Evolutionary conservation across 306 rosid species (phyloP).

Genomic region (Corylus americana): DNA sequence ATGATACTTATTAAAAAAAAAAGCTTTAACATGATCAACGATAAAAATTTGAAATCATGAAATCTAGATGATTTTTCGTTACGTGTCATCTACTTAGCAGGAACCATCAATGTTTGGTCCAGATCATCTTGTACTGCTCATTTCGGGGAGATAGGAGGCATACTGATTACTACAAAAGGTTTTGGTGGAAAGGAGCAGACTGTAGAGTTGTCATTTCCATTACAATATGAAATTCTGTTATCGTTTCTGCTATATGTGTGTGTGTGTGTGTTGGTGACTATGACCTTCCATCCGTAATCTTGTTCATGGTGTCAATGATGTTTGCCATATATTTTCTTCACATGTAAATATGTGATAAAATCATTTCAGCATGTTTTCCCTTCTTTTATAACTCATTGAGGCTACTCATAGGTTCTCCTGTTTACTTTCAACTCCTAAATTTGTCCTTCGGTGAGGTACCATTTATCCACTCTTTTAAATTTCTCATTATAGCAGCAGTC

Average conservation of each 20-base stretch:
- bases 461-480: neutral
- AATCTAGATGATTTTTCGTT: neutral
- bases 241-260: neutral
- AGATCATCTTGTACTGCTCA: neutral
- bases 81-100: neutral
- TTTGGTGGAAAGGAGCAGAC: neutral
- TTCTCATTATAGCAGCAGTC: neutral
- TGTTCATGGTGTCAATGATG: neutral
- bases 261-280: neutral
- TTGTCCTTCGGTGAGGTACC: too few species aligned
- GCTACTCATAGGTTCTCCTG: neutral
- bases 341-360: neutral
- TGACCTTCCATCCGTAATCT: neutral
- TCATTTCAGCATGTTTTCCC: neutral
- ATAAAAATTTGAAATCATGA: neutral
- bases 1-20: neutral
- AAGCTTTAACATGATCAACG: neutral
- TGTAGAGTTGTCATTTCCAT: neutral
- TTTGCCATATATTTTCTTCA: neutral
- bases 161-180: neutral
- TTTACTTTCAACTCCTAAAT: neutral
- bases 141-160: neutral
- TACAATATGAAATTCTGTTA: neutral
- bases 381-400: neutral
- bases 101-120: neutral